Conservation (phyloP, 1,284 basidiomycete genomes). For the Ustilago sp. region DNA sequence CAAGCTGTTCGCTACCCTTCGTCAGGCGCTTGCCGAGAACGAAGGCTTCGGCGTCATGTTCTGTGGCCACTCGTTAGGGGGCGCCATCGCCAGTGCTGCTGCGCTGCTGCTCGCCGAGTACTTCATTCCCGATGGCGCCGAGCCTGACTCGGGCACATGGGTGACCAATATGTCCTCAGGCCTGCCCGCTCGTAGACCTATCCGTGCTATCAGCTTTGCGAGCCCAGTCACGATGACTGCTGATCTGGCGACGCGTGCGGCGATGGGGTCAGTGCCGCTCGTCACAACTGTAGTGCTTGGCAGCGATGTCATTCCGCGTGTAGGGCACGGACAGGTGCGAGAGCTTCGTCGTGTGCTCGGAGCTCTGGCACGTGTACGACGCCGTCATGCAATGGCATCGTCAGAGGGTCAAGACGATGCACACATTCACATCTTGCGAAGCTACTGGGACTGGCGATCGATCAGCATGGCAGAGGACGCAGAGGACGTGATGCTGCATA, state of each 20-base stretch:
- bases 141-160: slow-evolving; percentile 56
- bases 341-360: slow-evolving; percentile 67
- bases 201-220: slow-evolving; percentile 67
- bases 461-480: slow-evolving; percentile 43
- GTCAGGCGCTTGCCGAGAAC: slow-evolving; percentile 59
- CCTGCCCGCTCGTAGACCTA: slow-evolving; percentile 58
- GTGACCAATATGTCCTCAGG: slow-evolving; percentile 56
- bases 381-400: slow-evolving; percentile 46
- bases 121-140: slow-evolving; percentile 44
- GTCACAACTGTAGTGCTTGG: slow-evolving; percentile 63
- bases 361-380: slow-evolving; percentile 63
- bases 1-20: slow-evolving; percentile 59
- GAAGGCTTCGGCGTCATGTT: slow-evolving; percentile 65
- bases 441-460: slow-evolving; percentile 65
- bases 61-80: slow-evolving; percentile 66
- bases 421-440: slow-evolving; percentile 59
- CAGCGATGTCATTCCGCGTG: slow-evolving; percentile 65
- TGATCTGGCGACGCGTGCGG: slow-evolving; percentile 53
- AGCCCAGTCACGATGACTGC: slow-evolving; percentile 65
- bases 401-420: slow-evolving; percentile 52
- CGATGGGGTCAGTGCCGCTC: slow-evolving; percentile 60
- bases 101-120: slow-evolving; percentile 64
- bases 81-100: slow-evolving; percentile 65
- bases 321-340: slow-evolving; percentile 65
- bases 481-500: slow-evolving; percentile 61